Base-by-base conservation (phyloP, 1,284 basidiomycete species). In the Fomitiporia mediterranea region DNA sequence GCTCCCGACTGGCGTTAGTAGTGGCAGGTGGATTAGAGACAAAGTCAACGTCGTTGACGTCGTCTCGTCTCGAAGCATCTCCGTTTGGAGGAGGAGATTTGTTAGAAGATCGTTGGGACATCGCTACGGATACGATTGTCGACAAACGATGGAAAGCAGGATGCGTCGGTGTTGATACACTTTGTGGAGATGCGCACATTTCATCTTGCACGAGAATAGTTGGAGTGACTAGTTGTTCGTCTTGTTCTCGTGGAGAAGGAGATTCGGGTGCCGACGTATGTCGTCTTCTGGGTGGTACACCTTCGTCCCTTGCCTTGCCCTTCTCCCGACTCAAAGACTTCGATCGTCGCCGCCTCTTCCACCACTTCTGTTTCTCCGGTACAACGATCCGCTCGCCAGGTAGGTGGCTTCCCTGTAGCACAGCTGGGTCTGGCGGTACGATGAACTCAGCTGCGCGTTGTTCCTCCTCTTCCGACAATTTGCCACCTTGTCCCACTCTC, bases 381-480 rank as follows among this genome's bases (percentile, higher is more conserved):
- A 67, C 60, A 53, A 73, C 71, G 39, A 70, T 67, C 51, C 66
- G 62, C 62, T 80, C 74, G 19, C 79, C 78, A 1, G 79, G 77
- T 53, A 68, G 62, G 25, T 69, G 66, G 48, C 75, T 43, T 0
- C 79, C 80, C 40, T 78, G 66, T 28, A 84, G 66, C 44, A 86
- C 73, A 35, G 83, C 84, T 19, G 84, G 83, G 65, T 86, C 84
- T 1, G 83, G 84, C 17, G 84, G 83, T 32, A 86, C 77, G 57
- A 84, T 74, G 61, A 80, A 74, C 23, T 56, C 34, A 7, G 35
- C 64, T 63, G 67, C 66, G 21, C 63, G 66, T 39, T 64, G 64
- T 42, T 68, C 65, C 53, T 68, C 68, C 23, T 51, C 37, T 25
- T 30, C 35, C 21, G 30, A n/a, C 40, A 39, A 32, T 53, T 58